Conservation (phyloP, 176 grass and related monocot species). For the Musa troglodytarum region DNA sequence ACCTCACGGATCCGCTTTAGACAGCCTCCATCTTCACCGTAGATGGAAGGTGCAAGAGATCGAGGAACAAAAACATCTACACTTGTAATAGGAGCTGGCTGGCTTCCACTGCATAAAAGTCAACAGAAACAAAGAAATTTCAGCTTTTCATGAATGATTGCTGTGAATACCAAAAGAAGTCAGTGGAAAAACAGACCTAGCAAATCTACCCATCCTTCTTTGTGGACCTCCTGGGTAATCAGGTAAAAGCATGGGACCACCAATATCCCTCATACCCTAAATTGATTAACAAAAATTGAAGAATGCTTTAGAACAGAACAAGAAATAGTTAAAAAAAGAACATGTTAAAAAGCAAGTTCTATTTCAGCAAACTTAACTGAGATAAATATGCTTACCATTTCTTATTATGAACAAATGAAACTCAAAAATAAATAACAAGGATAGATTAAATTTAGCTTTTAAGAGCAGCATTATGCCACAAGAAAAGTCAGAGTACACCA, state of each 20-base stretch:
- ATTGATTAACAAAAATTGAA: not conserved
- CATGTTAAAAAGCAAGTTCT: not conserved
- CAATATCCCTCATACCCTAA: constrained; percentile 45
- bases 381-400: not conserved
- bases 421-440: no score
- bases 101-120: constrained; percentile 37
- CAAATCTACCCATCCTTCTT: constrained; percentile 58
- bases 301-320: constrained; percentile 3
- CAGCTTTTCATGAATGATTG: constrained; percentile 11
- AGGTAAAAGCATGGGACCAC: constrained; percentile 38
- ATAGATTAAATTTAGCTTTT: no score
- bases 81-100: constrained; percentile 51
- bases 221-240: constrained; percentile 46
- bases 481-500: no score
- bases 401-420: not conserved
- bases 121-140: constrained; percentile 1
- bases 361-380: not conserved
- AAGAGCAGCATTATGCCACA: no score
- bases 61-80: constrained; percentile 76
- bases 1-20: constrained; percentile 74
- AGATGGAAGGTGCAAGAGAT: constrained; percentile 51
- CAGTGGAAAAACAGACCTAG: constrained; percentile 40
- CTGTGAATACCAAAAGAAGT: constrained; percentile 2
- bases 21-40: constrained; percentile 84
- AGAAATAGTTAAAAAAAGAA: constrained; percentile 15